Conservation (phyloP, 2,329 filamentous ascomycete genomes). For the Aspergillus arachidicola region DNA sequence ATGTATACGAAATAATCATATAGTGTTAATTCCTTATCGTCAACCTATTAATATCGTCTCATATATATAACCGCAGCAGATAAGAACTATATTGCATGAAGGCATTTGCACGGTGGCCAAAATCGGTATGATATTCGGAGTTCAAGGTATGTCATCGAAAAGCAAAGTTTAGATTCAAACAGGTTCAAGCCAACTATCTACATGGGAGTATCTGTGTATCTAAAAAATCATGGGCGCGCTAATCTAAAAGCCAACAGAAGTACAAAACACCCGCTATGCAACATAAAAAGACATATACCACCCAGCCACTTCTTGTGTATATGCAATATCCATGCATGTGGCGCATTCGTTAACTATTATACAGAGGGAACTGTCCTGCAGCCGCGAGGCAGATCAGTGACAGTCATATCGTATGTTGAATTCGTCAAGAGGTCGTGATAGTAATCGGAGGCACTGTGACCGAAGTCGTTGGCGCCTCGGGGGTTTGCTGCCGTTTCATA, state of each 20-base stretch:
- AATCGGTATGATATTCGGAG: too few relatives aligned
- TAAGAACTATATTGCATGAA: too few relatives aligned
- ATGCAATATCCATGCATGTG: neutral
- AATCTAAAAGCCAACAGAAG: neutral
- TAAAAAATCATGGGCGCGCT: neutral
- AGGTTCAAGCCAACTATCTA: neutral
- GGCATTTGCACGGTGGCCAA: too few relatives aligned
- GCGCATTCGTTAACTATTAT: neutral
- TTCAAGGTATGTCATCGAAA: neutral
- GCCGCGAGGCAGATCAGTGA: neutral
- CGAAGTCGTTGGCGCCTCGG: slow-evolving; percentile 25
- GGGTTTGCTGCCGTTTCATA: slow-evolving; percentile 13
- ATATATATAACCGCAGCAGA: neutral
- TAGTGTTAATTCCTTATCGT: neutral
- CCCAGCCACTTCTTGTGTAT: neutral
- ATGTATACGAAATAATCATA: neutral
- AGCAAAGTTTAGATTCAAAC: neutral
- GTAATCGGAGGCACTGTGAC: slow-evolving; percentile 42
- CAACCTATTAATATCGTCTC: neutral
- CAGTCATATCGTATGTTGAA: neutral
- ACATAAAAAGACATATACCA: neutral
- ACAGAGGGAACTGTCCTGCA: neutral
- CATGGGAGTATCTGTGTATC: neutral
- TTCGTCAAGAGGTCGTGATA: slow-evolving; percentile 36
- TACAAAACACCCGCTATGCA: slow-evolving; percentile 1